Evolutionary conservation across 78 protist species (phyloP).

Genomic region (Dictyostelium purpureum): DNA sequence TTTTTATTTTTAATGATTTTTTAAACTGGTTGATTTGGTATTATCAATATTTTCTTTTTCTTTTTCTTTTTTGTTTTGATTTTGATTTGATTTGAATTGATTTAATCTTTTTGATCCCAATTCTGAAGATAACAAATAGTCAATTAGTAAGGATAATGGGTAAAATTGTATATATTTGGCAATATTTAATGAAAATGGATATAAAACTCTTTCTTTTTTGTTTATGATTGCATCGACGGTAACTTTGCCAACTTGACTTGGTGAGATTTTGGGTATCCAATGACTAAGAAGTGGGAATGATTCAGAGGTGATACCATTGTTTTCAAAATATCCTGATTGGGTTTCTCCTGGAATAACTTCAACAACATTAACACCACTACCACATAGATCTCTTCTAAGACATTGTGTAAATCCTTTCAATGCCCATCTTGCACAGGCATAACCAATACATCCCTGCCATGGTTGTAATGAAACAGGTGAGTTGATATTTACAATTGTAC

Average conservation of each 20-base stretch:
- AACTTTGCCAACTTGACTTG: background rate
- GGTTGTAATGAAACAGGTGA: constrained; percentile 34
- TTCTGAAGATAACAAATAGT: background rate
- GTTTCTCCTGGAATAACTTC: constrained; percentile 56
- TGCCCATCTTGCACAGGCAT: constrained; percentile 54
- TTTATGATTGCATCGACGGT: background rate
- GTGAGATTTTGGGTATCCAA: constrained; percentile 13
- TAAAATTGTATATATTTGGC: background rate
- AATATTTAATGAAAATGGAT: background rate
- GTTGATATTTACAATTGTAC: constrained; percentile 51
- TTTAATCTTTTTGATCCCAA: background rate
- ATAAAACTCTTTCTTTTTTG: background rate
- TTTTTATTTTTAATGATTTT: too few species aligned
- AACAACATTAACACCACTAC: constrained; percentile 16
- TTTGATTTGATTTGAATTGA: background rate
- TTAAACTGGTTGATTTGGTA: too few species aligned
- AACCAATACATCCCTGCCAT: constrained; percentile 57
- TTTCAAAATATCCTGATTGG: constrained; percentile 4
- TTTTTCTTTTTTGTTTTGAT: background rate
- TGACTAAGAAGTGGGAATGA: background rate
- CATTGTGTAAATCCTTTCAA: constrained; percentile 42
- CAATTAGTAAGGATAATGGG: background rate
- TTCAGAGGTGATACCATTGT: constrained; percentile 3
- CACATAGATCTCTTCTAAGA: background rate
- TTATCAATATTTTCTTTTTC: too few species aligned